Base-by-base conservation (phyloP, 2,329 filamentous ascomycete genomes). In the Ascochyta lentis region DNA sequence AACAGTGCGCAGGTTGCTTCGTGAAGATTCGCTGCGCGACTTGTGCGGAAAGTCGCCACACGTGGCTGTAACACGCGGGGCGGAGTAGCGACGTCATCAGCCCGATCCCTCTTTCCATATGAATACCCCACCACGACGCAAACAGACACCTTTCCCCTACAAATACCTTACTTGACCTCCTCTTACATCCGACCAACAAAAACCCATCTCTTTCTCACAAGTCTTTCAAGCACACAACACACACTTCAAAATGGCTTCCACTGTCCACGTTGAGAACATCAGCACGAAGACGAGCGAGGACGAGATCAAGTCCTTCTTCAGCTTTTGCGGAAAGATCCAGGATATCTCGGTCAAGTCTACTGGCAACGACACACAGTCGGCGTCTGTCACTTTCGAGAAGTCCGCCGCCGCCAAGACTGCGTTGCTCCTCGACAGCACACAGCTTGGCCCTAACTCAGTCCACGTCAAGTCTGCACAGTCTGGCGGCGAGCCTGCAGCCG, bases 291-390 rank as follows among this genome's bases (percentile, higher is more conserved):
- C 94, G 54, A 87, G 85, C 66, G 92, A 99, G 79, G 89, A 93
- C 80, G 92, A 98, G 79, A 88, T 99, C 69, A 87, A 87, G 73
- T 93, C 96, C 75, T 99, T 99, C 84, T 99, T 99, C 84, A 95
- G 90, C 82, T 98, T 98, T 78, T 88, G 86, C 41, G 95, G 95
- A 77, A 98, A 97, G 84, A 96, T 99, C 77, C 88, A 86, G 65
- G 84, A 85, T 68, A 84, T 99, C 76, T 88, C 91, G 56, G 85
- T 97, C 71, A 91, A 87, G 26, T 79, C 87, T 46, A 81, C 77
- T 35, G 57, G 79, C 49, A 86, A 86, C 70, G 84, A 88, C 64
- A 82, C 85, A 65, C 92, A 97, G 80, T 88, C 88, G 45, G 95
- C 95, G 54, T 90, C 89, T n/a, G 93, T 99, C 61, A 93, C 88